A percentile compares a stretch with the other conserved stretches of the same genome.
These are phyloP conservation scores for Athelia psychrophila DNA, from an alignment of 1,284 basidiomycete genomes.

Conservation along the genomic window DNA sequence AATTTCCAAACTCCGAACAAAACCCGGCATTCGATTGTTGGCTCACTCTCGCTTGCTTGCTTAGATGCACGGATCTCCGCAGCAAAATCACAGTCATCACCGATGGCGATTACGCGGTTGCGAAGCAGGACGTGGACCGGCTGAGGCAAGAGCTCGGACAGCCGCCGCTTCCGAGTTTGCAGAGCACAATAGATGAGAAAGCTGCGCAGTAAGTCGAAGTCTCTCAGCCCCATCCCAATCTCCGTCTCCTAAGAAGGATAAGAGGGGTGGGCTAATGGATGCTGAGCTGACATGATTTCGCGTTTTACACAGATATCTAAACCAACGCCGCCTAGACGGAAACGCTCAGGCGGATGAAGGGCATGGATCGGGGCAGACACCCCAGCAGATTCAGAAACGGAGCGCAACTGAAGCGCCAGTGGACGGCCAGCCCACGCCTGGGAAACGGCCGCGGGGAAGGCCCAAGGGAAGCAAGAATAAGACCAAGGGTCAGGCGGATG, in stretches of 20 bases:
- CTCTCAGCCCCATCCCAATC: neutral
- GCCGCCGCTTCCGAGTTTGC: conserved; percentile 63
- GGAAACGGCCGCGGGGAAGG: conserved; percentile 47
- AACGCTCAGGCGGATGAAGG: conserved; percentile 5
- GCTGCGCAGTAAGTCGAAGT: conserved; percentile 66
- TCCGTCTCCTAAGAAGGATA: too few species aligned
- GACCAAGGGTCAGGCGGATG: neutral
- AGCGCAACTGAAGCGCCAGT: conserved; percentile 19
- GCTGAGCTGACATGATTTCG: too few species aligned
- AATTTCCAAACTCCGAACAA: too few species aligned
- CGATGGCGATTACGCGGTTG: conserved; percentile 69
- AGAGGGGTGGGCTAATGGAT: too few species aligned
- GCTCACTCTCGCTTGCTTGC: too few species aligned
- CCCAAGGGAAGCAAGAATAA: conserved; percentile 21
- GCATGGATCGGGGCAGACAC: too few species aligned
- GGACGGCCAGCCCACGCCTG: conserved; percentile 19
- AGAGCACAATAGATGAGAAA: conserved; percentile 72
- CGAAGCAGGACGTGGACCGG: conserved; percentile 72
- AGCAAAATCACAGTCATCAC: conserved; percentile 62
- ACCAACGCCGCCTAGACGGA: conserved; percentile 36
- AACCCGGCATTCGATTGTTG: too few species aligned
- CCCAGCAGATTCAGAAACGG: conserved; percentile 12
- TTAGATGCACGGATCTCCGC: conserved; percentile 63
- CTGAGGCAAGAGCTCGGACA: conserved; percentile 74
- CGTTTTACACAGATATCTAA: conserved; percentile 24